Evolutionary conservation across 495 filamentous ascomycete species (phyloP).

Genomic region (Penicillium parvum): DNA sequence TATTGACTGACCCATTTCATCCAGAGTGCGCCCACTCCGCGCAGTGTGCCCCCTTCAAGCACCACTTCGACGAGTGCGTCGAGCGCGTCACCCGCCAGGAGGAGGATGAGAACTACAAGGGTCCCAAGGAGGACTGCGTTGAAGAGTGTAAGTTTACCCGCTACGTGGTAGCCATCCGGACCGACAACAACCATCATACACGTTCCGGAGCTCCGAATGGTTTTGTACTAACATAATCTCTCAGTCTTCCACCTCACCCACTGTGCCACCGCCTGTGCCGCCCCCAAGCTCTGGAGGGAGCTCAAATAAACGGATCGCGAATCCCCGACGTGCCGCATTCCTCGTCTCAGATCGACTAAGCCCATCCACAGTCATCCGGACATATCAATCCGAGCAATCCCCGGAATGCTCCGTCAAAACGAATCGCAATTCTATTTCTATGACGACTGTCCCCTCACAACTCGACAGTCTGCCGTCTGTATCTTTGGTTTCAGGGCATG

Average conservation of each 20-base stretch:
- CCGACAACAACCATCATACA: too few relatives aligned
- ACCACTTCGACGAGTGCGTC: conserved; percentile 97
- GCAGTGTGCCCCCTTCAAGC: conserved; percentile 81
- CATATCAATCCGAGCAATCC: conserved; percentile 6
- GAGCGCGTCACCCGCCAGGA: conserved; percentile 80
- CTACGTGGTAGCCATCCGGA: background rate
- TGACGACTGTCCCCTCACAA: conserved; percentile 19
- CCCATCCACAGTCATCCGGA: conserved; percentile 1
- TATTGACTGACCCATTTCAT: conserved; percentile 15
- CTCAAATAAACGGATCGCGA: conserved; percentile 67
- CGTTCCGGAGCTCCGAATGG: too few relatives aligned
- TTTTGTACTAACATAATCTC: conserved; percentile 10
- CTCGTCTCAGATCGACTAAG: conserved; percentile 9
- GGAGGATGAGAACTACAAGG: conserved; percentile 59
- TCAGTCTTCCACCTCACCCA: conserved; percentile 97
- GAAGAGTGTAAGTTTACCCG: conserved; percentile 82
- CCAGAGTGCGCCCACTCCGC: conserved; percentile 84
- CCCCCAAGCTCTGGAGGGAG: conserved; percentile 86
- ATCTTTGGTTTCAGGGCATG: conserved; percentile 22
- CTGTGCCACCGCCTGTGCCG: conserved; percentile 86
- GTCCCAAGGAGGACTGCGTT: conserved; percentile 85
- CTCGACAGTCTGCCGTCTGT: conserved; percentile 24
- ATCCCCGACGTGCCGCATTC: conserved; percentile 12
- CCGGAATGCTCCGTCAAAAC: conserved; percentile 8
- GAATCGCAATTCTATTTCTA: conserved; percentile 15